phyloP scores from a whole-genome alignment of 495 filamentous ascomycete genomes.

The Neurospora terricola region DNA sequence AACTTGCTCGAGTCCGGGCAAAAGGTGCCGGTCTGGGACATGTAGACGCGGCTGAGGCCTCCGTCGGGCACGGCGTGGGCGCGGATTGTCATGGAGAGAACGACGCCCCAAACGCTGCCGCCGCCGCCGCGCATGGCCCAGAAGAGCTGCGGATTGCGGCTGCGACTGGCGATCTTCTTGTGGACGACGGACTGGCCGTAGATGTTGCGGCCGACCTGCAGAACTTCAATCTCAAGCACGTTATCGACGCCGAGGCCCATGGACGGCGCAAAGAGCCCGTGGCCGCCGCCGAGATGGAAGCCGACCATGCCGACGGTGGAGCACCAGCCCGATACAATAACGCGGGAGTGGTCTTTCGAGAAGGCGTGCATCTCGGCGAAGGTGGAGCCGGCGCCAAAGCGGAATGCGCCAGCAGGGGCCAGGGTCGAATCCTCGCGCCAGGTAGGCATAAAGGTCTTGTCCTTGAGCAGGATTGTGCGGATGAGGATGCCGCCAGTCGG shows the following conservation, averaged over 20 bases:
- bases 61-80: conserved; percentile 15
- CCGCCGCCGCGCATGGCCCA: conserved; percentile 54
- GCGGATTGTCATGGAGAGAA: conserved; percentile 34
- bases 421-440: neutral
- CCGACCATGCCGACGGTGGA: conserved; percentile 37
- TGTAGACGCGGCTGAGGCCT: neutral
- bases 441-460: neutral
- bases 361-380: conserved; percentile 3
- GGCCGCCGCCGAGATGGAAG: conserved; percentile 50
- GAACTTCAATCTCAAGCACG: conserved; percentile 47
- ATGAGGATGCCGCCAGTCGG: conserved; percentile 3
- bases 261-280: conserved; percentile 37
- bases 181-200: conserved; percentile 28
- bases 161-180: conserved; percentile 25
- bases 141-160: conserved; percentile 36
- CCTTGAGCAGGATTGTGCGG: conserved; percentile 2
- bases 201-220: conserved; percentile 37
- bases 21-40: neutral
- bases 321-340: conserved; percentile 37
- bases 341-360: neutral
- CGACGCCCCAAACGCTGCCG: conserved; percentile 44
- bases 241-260: conserved; percentile 54
- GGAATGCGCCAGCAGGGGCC: neutral
- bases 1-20: neutral
- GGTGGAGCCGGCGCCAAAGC: conserved; percentile 1